Base-by-base conservation (phyloP, 371 early-diverging fungal genomes). In the Rhizopus sp. region DNA sequence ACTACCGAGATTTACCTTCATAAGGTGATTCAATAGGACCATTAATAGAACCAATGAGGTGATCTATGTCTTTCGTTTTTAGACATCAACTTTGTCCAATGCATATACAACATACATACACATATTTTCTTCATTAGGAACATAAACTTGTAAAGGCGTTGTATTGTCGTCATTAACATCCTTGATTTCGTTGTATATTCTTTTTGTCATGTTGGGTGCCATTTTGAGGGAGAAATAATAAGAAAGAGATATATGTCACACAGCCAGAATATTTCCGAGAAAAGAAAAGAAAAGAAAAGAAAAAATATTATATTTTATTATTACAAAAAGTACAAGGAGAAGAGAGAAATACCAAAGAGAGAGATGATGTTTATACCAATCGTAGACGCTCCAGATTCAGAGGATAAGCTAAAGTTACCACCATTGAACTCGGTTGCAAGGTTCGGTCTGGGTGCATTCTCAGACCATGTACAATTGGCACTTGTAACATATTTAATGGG, bases 391-490 rank as follows among this genome's bases (percentile, higher is more conserved):
- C 42, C 13, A 32, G 55, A 38, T 13, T 7, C 7, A 29, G 37
- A 3, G 6, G 23, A 3, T 2, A 46, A 52, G 5, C 50, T 54
- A 32, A 77, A 73, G 0, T 31, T 34, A 15, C 38, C 49, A 65
- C 78, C 72, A 10, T 68, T 63, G 69, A 74, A 85, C 7, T 57
- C 49, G 32, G 66, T 48, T 13, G 85, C 87, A 10, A 77, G 61
- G 39, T 86, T 75, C 31, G 77, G 69, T 52, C 82, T 66, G 17
- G 82, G 74, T 16, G 66, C 59, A 62, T 62, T 64, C 44, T 85
- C 82, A 38, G 73, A 63, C 63, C 78, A 74, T 29, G 84, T 74
- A 64, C 89, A 89, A 67, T 86, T 73, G 10, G 57, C 53, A n/a
- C 77, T 64, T 4, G 65, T 63, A 53, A 69, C 62, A 13, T 75